Base-by-base conservation (phyloP, 441 rosid species). In the Pelargonium fulgidum region DNA sequence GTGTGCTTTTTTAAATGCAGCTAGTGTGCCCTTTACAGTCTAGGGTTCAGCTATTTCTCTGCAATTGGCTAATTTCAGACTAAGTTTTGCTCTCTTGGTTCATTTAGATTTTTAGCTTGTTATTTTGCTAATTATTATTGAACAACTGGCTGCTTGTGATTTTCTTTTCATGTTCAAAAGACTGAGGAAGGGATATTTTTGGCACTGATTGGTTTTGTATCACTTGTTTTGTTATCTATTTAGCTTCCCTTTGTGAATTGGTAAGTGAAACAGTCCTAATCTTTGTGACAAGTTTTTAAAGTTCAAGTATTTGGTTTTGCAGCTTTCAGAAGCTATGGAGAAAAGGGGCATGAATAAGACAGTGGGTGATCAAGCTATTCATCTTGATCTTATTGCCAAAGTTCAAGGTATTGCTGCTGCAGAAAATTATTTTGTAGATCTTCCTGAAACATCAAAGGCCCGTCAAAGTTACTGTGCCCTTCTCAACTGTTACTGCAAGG, bases 311-410 rank as follows among this genome's bases (percentile, higher is more conserved):
- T 48, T 48, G 56, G 56, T 48, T 76, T 67, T 74, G 26, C 80
- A 93, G 97, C 84, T 93, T 16, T 93, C 97, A 42, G 92, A 93
- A 75, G 77, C 77, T 24, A 88, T 88, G 97, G 80, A 71, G 17
- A 67, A 73, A 65, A 83, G 90, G 80, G 92, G 96, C 24, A 87
- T 89, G 93, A 88, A 89, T 81, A 91, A 86, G 85, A 93, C 96
- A 1, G 86, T 85, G 42, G 87, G 95, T 64, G 96, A 93, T 84
- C 93, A 91, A 78, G 97, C 97, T 47, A 85, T 93, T 29, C 97
- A 89, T 89, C 92, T 93, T n/a, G 96, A 93, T 81, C 84, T 93
- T 64, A 78, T 89, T 67, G 93, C 96, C 39, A 91, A 93, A 82
- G 78, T 84, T 70, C 81, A 76, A 16, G 99, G 96, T 47, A 82